phyloP scores from a whole-genome alignment of 176 grass and related monocot genomes.

The Elaeis guineensis region DNA sequence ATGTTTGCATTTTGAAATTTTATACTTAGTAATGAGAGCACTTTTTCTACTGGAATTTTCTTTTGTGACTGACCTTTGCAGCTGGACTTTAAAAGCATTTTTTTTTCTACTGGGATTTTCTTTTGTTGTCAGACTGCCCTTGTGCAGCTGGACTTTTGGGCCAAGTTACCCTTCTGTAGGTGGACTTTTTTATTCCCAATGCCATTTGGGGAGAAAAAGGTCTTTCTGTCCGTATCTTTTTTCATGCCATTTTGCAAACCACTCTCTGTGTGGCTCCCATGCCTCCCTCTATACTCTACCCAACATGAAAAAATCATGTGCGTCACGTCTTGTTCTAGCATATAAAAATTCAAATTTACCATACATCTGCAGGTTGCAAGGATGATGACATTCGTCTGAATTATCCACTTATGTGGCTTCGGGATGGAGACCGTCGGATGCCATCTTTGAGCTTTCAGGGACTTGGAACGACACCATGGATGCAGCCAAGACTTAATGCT shows the following conservation, averaged over 20 bases:
- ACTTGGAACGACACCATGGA: slow-evolving; percentile 59
- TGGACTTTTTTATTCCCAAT: too few species aligned
- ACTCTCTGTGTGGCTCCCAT: too few species aligned
- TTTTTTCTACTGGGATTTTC: background rate
- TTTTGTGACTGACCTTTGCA: background rate
- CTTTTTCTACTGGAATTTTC: slow-evolving; percentile 1
- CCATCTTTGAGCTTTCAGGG: slow-evolving; percentile 82
- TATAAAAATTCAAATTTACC: too few species aligned
- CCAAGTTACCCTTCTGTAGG: too few species aligned
- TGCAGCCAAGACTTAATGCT: slow-evolving; percentile 52
- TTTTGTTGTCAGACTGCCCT: background rate
- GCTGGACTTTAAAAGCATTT: background rate
- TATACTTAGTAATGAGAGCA: background rate
- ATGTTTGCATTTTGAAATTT: slow-evolving; percentile 20
- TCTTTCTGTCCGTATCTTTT: too few species aligned
- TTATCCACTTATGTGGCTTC: slow-evolving; percentile 71
- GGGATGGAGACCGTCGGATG: slow-evolving; percentile 46
- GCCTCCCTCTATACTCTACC: too few species aligned
- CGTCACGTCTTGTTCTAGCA: too few species aligned
- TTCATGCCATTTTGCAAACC: too few species aligned
- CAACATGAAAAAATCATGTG: too few species aligned
- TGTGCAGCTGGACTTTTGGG: too few species aligned
- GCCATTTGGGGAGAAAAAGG: too few species aligned
- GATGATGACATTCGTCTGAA: slow-evolving; percentile 56
- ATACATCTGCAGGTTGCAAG: slow-evolving; percentile 38